Conservation (phyloP, 495 filamentous ascomycete genomes). For the Aspergillus bertholletiae region DNA sequence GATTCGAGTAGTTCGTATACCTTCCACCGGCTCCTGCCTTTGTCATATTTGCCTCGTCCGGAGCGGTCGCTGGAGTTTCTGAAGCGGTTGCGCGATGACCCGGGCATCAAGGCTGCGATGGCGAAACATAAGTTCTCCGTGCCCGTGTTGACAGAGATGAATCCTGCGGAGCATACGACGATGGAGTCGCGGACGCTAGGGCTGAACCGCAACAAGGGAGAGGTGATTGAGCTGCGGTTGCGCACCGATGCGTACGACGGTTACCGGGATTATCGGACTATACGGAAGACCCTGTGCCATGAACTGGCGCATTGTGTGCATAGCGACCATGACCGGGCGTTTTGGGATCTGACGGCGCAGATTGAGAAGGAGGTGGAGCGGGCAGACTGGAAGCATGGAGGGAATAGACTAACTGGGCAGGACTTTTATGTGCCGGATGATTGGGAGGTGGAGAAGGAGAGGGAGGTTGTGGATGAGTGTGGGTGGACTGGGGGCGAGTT, state of each 20-base stretch:
- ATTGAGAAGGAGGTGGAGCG: slow-evolving; percentile 84
- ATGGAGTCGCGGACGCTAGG: slow-evolving; percentile 79
- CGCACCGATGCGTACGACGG: slow-evolving; percentile 93
- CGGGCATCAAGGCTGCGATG: slow-evolving; percentile 84
- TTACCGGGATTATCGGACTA: slow-evolving; percentile 85
- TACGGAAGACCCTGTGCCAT: slow-evolving; percentile 89
- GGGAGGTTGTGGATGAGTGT: slow-evolving; percentile 66
- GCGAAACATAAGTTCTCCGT: slow-evolving; percentile 78
- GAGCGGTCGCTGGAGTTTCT: slow-evolving; percentile 67
- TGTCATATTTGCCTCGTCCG: slow-evolving; percentile 75
- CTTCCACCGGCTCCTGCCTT: slow-evolving; percentile 73
- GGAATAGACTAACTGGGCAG: slow-evolving; percentile 57
- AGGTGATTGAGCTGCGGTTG: slow-evolving; percentile 87
- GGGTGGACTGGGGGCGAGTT: slow-evolving; percentile 89
- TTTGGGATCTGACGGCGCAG: slow-evolving; percentile 81
- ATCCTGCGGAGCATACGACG: slow-evolving; percentile 78
- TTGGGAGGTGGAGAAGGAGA: slow-evolving; percentile 45
- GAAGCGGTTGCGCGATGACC: slow-evolving; percentile 71
- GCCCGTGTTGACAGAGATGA: slow-evolving; percentile 91
- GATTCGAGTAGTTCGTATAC: slow-evolving; percentile 63
- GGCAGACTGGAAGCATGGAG: slow-evolving; percentile 71
- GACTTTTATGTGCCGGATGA: slow-evolving; percentile 70
- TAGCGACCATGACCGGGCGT: slow-evolving; percentile 75
- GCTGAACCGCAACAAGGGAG: slow-evolving; percentile 81
- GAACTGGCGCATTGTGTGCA: slow-evolving; percentile 92